Conservation (phyloP, 106 monocot species). For the Dendrobium huoshanense region DNA sequence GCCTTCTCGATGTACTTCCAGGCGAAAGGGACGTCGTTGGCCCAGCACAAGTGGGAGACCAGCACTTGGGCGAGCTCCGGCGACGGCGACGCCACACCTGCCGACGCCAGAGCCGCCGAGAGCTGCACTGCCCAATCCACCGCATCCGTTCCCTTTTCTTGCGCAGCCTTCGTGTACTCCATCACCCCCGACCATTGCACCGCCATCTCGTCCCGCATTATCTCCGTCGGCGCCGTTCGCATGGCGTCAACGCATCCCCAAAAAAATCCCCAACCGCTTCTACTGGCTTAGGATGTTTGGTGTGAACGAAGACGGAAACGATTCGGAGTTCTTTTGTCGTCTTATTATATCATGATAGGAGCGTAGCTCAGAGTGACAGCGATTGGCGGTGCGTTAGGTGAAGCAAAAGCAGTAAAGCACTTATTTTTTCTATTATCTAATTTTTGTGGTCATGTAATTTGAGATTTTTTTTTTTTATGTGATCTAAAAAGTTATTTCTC, state of each 20-base stretch:
- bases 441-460: too few species aligned
- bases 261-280: neutral
- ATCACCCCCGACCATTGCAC: slow-evolving; percentile 22
- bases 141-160: slow-evolving; percentile 22
- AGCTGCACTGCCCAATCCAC: slow-evolving; percentile 28
- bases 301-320: neutral
- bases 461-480: too few species aligned
- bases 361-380: too few species aligned
- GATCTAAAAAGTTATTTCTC: too few species aligned
- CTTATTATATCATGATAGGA: too few species aligned
- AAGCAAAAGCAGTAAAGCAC: too few species aligned
- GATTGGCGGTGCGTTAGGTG: too few species aligned
- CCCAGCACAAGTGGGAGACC: slow-evolving; percentile 42
- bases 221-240: neutral
- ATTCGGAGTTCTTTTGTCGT: too few species aligned
- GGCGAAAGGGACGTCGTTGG: slow-evolving; percentile 28
- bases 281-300: neutral
- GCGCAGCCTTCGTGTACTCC: slow-evolving; percentile 41
- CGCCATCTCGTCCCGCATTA: neutral
- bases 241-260: neutral
- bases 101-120: slow-evolving; percentile 12
- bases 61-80: slow-evolving; percentile 33
- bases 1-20: slow-evolving; percentile 91
- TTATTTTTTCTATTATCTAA: too few species aligned
- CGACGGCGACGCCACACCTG: slow-evolving; percentile 16